phyloP scores from a whole-genome alignment of 129 eudicot species.

The Glebionis coronaria region DNA sequence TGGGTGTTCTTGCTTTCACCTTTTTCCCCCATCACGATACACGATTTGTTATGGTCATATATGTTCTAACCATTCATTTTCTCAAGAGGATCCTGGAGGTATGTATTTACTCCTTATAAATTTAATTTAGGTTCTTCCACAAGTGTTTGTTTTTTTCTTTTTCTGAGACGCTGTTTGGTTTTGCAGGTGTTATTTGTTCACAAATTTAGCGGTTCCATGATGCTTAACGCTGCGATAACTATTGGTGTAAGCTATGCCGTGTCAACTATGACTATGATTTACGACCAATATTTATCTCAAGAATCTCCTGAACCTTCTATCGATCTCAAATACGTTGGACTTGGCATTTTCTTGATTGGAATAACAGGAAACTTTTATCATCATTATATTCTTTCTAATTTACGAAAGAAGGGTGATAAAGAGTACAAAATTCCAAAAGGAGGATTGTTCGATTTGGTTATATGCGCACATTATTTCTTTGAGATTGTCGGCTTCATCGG shows the following conservation, averaged over 20 bases:
- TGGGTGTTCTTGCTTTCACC: constrained; percentile 22
- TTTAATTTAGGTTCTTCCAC: neutral
- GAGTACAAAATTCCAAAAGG: constrained; percentile 70
- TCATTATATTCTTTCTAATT: constrained; percentile 53
- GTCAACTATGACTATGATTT: constrained; percentile 33
- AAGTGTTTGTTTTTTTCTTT: neutral
- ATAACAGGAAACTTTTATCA: constrained; percentile 63
- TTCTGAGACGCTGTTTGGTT: neutral
- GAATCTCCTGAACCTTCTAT: constrained; percentile 39
- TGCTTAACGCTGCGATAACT: constrained; percentile 23
- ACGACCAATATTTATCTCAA: constrained; percentile 40
- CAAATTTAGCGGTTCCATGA: constrained; percentile 57
- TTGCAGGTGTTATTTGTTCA: constrained; percentile 62
- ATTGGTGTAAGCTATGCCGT: constrained; percentile 39
- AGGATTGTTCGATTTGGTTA: constrained; percentile 59
- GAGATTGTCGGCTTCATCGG: constrained; percentile 59
- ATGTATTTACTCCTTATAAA: neutral
- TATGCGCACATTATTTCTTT: constrained; percentile 74
- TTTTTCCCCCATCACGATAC: constrained; percentile 4
- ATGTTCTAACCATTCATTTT: constrained; percentile 21
- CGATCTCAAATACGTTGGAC: constrained; percentile 48
- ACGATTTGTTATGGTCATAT: constrained; percentile 4
- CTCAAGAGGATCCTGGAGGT: constrained; percentile 26
- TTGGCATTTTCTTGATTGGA: constrained; percentile 46
- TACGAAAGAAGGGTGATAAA: constrained; percentile 42